Conservation (phyloP, 345 rosid species). For the Orychophragmus violaceus region DNA sequence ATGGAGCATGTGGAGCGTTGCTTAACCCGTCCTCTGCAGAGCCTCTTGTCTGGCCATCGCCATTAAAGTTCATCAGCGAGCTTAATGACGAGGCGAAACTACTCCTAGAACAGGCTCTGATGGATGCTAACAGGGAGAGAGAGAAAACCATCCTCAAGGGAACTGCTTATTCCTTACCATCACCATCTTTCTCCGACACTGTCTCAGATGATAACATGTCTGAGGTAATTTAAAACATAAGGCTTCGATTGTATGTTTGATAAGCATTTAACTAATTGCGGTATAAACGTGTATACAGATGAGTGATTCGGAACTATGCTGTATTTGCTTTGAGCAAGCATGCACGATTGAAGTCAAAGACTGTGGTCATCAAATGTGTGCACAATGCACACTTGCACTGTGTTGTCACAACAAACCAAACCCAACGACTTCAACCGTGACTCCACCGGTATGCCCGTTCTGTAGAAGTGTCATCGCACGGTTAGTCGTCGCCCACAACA, state of each 20-base stretch:
- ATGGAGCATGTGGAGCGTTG: slow-evolving; percentile 77
- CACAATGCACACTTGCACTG: slow-evolving; percentile 89
- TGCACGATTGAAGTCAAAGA: slow-evolving; percentile 89
- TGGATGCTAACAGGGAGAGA: no score
- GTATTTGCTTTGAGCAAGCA: slow-evolving; percentile 94
- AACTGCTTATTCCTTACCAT: no score
- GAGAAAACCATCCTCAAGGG: no score
- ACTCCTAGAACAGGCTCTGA: no score
- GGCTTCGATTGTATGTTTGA: not conserved
- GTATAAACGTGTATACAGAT: slow-evolving; percentile 38
- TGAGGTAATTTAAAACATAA: slow-evolving; percentile 45
- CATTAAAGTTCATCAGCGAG: slow-evolving; percentile 90
- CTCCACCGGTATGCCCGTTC: slow-evolving; percentile 91
- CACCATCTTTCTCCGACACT: slow-evolving; percentile 58
- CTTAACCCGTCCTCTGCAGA: slow-evolving; percentile 90
- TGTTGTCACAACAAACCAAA: slow-evolving; percentile 98
- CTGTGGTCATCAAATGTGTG: slow-evolving; percentile 99
- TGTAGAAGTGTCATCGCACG: slow-evolving; percentile 77
- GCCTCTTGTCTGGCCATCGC: slow-evolving; percentile 97
- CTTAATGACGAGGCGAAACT: no score
- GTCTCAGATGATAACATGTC: slow-evolving; percentile 66
- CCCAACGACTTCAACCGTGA: slow-evolving; percentile 59
- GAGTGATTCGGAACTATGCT: slow-evolving; percentile 77
- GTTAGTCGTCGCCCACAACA: slow-evolving; percentile 55
- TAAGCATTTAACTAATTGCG: not conserved